Evolutionary conservation across 345 rosid genomes (phyloP).

Genomic region (Raphanus sativus): DNA sequence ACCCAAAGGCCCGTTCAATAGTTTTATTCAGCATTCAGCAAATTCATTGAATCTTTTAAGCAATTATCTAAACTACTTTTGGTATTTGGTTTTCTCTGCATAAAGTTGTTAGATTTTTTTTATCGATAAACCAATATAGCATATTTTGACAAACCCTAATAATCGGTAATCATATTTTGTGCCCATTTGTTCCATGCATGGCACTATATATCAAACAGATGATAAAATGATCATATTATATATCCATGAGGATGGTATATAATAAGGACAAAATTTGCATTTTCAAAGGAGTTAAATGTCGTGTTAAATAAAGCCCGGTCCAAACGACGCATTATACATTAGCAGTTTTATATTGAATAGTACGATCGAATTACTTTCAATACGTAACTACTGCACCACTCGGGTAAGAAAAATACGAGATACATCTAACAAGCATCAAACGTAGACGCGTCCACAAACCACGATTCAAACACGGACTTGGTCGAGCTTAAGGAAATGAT

Average conservation of each 20-base stretch:
- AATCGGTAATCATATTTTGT: not conserved
- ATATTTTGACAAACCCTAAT: not conserved
- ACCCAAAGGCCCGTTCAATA: no score
- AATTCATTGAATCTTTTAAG: slow-evolving; percentile 34
- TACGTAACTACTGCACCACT: slow-evolving; percentile 4
- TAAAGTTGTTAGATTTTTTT: not conserved
- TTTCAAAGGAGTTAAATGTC: not conserved
- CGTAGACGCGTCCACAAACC: slow-evolving; percentile 30
- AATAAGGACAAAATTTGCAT: not conserved
- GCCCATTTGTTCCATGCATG: slow-evolving; percentile 17
- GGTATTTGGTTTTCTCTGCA: not conserved
- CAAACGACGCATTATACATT: slow-evolving; percentile 18
- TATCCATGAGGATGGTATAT: not conserved
- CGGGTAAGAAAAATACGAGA: slow-evolving; percentile 4
- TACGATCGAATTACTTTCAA: slow-evolving; percentile 12
- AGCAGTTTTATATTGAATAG: slow-evolving; percentile 18
- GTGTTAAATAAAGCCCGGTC: slow-evolving; percentile 6
- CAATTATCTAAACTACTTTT: not conserved
- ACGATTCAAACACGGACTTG: slow-evolving; percentile 36
- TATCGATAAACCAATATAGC: not conserved
- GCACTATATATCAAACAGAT: slow-evolving; percentile 11
- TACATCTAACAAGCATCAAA: slow-evolving; percentile 28
- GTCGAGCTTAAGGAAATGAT: slow-evolving; percentile 14
- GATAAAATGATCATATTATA: not conserved
- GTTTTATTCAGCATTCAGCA: slow-evolving; percentile 2